A percentile compares a stretch with the other conserved stretches of the same genome.
These are phyloP conservation scores for Chloromonas sp. DNA, from an alignment of 163 green algal genomes.

Conservation along the genomic window DNA sequence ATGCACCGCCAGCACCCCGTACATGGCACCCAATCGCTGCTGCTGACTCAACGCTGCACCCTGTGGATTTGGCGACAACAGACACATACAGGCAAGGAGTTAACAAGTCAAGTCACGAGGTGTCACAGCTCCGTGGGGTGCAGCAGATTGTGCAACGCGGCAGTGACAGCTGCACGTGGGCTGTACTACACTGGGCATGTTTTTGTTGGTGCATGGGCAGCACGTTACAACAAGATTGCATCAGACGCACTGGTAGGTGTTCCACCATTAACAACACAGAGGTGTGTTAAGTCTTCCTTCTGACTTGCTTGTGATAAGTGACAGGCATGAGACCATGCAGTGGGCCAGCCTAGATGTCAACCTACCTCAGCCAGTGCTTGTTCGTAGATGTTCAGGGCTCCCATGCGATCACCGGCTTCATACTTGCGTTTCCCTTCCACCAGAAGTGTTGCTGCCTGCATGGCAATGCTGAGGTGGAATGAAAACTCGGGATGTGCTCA, in stretches of 20 bases:
- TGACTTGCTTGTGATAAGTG: no score
- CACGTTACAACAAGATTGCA: background rate
- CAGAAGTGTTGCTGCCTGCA: conserved; percentile 46
- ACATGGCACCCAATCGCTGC: conserved; percentile 57
- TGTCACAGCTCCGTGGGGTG: background rate
- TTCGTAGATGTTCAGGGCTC: conserved; percentile 67
- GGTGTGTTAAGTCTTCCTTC: no score
- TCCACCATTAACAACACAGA: no score
- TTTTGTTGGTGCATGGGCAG: background rate
- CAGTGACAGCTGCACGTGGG: background rate
- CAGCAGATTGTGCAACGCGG: background rate
- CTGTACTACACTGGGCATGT: background rate
- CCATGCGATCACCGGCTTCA: conserved; percentile 56
- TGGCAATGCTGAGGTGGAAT: no score
- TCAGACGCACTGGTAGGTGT: no score
- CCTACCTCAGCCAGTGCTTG: conserved; percentile 27
- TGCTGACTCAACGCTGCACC: conserved; percentile 22
- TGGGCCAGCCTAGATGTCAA: background rate
- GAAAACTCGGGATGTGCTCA: no score
- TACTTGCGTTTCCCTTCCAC: conserved; percentile 48
- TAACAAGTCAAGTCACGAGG: background rate
- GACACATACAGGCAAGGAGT: background rate
- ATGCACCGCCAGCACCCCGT: conserved; percentile 63
- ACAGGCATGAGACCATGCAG: background rate
- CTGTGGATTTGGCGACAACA: background rate